Evolutionary conservation across 495 filamentous ascomycete genomes (phyloP), one percentile per base, ranked within the genome.

Genomic region (Staphylotrichum longicolle): DNA sequence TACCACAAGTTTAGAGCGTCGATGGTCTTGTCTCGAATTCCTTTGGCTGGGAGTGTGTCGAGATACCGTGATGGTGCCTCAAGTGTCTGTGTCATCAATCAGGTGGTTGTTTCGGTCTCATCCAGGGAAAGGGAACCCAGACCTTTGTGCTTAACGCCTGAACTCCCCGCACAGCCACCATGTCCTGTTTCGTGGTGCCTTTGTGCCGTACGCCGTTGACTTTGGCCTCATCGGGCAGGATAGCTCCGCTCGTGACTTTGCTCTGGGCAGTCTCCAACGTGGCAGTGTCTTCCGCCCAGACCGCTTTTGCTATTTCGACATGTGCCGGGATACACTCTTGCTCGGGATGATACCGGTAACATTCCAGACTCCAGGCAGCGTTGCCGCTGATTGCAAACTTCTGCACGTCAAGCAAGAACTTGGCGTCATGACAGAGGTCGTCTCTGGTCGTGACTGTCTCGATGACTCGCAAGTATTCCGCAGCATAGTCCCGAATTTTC

Each of bases 1-100:
- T 54, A 46, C 66, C 64, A 66, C 4, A 53, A 2, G 40, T 69
- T 69, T n/a, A 66, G 14, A 3, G 64, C 61, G 12, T 64, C 50
- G 27, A 69, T 47, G 34, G 56, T 10, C 45, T 7, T 64, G 10
- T 46, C 47, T 3, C 66, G 53, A 3, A 69, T 51, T 4, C 58
- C 61, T 34, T 64, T 66, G 7, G 57, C 58, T 2, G 66, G 66
- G 8, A 69, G 44, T 12, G 64, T 64, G 41, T 42, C 40, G 41
- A 66, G 30, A 32, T 69, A 69, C 7, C 44, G 34, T 4, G 51
- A 62, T 12, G 64, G 60, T 8, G 50, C 64, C 7, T 60, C 41
- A 7, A 66, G 34, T 9, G 20, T 4, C 57, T 60, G 52, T 30
- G 8, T 20, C 37, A 12, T 33, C 12, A 9, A 5, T 54, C 32